Percentiles rank a stretch among this genome's conserved stretches.
Evolutionary conservation across 202 grass and related monocot species (phyloP).

Genomic region (Panicum hallii): DNA sequence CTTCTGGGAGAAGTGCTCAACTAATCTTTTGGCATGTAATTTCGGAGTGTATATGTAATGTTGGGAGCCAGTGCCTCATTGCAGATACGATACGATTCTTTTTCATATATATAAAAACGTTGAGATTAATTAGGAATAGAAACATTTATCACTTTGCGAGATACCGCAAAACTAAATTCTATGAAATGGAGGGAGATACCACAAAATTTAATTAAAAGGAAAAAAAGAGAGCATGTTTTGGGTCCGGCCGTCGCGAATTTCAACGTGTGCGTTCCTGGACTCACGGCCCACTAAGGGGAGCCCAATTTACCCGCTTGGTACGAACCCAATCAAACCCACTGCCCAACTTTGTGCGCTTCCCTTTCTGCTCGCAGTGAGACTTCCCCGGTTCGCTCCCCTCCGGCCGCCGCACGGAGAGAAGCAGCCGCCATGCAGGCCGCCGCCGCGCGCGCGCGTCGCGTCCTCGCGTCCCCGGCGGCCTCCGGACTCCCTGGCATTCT

Average conservation of each 20-base stretch:
- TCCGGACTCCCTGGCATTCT: conserved; percentile 10
- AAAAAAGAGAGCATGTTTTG: no score
- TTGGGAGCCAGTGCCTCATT: neutral
- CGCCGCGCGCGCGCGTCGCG: conserved; percentile 52
- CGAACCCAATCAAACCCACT: neutral
- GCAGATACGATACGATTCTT: no score
- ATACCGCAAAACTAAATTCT: no score
- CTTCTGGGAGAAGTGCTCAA: neutral
- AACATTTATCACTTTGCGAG: no score
- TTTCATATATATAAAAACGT: no score
- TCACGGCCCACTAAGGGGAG: neutral
- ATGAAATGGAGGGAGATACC: neutral
- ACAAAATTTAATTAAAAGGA: no score
- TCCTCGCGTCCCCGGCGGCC: conserved; percentile 31
- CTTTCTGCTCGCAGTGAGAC: neutral
- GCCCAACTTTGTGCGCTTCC: conserved; percentile 26
- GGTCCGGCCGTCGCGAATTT: no score
- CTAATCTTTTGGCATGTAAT: neutral
- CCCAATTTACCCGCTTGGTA: neutral
- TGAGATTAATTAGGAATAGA: no score
- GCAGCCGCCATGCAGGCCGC: conserved; percentile 48
- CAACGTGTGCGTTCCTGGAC: neutral
- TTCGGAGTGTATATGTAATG: neutral
- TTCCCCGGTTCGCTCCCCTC: neutral
- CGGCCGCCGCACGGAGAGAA: conserved; percentile 45